Evolutionary conservation across 176 grass and related monocot species (phyloP).

Genomic region (Chloris gayana): DNA sequence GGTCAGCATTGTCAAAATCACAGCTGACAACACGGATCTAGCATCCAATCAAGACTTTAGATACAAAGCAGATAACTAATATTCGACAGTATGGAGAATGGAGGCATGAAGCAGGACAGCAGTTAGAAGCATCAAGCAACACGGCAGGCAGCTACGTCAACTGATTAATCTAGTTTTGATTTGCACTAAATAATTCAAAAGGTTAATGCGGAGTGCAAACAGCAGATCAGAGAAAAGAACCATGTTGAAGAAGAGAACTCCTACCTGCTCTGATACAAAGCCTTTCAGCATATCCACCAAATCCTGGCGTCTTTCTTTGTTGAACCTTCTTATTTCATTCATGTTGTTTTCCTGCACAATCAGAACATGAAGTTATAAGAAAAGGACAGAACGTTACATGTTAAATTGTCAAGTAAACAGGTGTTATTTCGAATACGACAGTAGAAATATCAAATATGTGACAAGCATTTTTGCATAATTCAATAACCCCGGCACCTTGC

Average conservation of each 20-base stretch:
- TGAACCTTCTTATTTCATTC: conserved; percentile 71
- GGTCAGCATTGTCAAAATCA: background rate
- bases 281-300: conserved; percentile 77
- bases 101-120: background rate
- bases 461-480: background rate
- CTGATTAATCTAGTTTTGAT: conserved; percentile 2
- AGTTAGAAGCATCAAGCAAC: background rate
- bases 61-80: background rate
- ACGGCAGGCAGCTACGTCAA: background rate
- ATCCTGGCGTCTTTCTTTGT: conserved; percentile 54
- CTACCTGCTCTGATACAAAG: conserved; percentile 79
- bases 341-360: conserved; percentile 72
- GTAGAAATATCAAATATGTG: conserved; percentile 24
- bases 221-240: conserved; percentile 5
- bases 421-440: conserved; percentile 1
- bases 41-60: background rate
- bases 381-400: background rate
- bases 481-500: background rate
- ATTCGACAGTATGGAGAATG: background rate
- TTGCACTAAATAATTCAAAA: conserved; percentile 1
- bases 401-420: background rate
- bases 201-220: conserved; percentile 2
- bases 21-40: background rate
- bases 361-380: conserved; percentile 4
- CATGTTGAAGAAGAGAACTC: background rate